phyloP scores from a whole-genome alignment of 805 yeast genomes.

The Candida michaelii region DNA sequence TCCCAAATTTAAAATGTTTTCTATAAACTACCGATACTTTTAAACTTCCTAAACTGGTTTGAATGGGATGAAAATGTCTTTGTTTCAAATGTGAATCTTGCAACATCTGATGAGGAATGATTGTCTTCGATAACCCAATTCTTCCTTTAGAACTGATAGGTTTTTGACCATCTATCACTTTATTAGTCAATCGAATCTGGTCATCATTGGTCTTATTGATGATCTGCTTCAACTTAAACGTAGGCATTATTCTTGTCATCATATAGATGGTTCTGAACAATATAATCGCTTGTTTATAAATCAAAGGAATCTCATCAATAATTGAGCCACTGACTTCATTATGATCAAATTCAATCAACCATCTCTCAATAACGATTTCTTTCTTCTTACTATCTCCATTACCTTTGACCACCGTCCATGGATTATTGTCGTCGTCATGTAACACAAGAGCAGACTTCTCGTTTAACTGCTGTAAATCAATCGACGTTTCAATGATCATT shows the following conservation, averaged over 20 bases:
- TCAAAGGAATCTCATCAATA: constrained; percentile 57
- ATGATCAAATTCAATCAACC: constrained; percentile 82
- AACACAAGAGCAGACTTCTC: constrained; percentile 60
- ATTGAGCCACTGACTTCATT: constrained; percentile 34
- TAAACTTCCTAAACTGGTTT: constrained; percentile 73
- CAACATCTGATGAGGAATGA: constrained; percentile 45
- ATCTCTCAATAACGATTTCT: constrained; percentile 91
- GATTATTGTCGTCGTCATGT: constrained; percentile 51
- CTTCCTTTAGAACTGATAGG: constrained; percentile 82
- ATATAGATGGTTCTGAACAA: constrained; percentile 75
- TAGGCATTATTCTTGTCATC: constrained; percentile 66
- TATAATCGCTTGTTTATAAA: constrained; percentile 73
- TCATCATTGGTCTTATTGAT: constrained; percentile 12
- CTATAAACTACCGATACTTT: constrained; percentile 79
- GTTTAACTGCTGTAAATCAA: constrained; percentile 61
- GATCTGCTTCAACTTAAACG: constrained; percentile 53
- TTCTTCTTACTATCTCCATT: constrained; percentile 54
- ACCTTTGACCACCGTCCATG: constrained; percentile 56
- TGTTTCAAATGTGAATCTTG: constrained; percentile 55
- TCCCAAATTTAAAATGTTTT: constrained; percentile 62
- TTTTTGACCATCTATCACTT: constrained; percentile 72
- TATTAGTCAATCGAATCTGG: constrained; percentile 50
- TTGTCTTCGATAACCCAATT: constrained; percentile 74
- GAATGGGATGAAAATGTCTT: constrained; percentile 65
- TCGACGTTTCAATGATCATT: constrained; percentile 77